These are phyloP conservation scores for Botrytis paeoniae DNA, from an alignment of 2,329 filamentous ascomycete genomes.

Conservation along the genomic window DNA sequence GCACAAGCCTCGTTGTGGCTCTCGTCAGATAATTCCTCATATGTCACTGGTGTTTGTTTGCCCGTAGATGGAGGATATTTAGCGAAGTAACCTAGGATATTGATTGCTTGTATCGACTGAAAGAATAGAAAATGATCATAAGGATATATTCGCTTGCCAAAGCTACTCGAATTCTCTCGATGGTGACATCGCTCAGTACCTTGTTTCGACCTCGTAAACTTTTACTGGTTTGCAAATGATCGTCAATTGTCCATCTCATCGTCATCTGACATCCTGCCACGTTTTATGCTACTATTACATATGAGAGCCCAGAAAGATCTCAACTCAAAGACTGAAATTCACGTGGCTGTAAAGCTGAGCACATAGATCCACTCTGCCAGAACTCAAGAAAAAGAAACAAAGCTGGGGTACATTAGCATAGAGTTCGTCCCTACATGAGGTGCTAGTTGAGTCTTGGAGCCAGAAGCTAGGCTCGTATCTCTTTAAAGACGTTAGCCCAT, in stretches of 20 bases:
- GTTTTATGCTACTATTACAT: neutral
- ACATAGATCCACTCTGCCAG: neutral
- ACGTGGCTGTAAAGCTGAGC: neutral
- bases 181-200: neutral
- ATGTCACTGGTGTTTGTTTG: slow-evolving; percentile 33
- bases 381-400: neutral
- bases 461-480: neutral
- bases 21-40: slow-evolving; percentile 37
- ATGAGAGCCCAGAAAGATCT: neutral
- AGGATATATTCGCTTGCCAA: no score
- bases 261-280: neutral
- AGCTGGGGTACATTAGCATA: neutral
- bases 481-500: neutral
- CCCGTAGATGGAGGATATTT: slow-evolving; percentile 33
- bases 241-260: neutral
- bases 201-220: neutral
- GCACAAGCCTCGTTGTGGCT: slow-evolving; percentile 38
- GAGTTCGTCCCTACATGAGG: neutral
- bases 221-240: neutral
- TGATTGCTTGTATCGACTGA: neutral
- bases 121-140: neutral
- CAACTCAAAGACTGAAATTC: neutral
- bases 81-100: neutral
- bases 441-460: no score
- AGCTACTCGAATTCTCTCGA: no score